Percentiles rank a stretch among this genome's conserved stretches.
These are phyloP conservation scores for Microthyrium microscopicum DNA, from an alignment of 2,329 filamentous ascomycete species.

Conservation along the genomic window DNA sequence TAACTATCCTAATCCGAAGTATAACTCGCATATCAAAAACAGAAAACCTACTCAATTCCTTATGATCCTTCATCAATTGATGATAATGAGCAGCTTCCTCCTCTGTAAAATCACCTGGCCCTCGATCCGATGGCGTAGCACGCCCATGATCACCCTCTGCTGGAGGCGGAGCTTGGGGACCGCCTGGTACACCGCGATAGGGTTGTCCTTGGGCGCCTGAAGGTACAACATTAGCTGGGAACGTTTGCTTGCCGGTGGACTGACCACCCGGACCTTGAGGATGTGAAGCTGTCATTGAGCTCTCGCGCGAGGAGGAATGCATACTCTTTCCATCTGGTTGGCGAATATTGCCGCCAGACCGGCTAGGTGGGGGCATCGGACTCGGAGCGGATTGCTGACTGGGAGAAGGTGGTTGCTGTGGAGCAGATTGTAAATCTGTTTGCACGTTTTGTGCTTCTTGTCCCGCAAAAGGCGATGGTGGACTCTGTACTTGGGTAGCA, in stretches of 20 bases:
- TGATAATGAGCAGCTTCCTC: constrained; percentile 25
- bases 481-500: constrained; percentile 1
- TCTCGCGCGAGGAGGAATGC: constrained; percentile 1
- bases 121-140: constrained; percentile 22
- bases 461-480: constrained; percentile 1
- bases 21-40: neutral
- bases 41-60: constrained; percentile 28
- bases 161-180: constrained; percentile 10
- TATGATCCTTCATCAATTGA: constrained; percentile 32
- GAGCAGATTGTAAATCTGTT: constrained; percentile 15
- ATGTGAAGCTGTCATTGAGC: constrained; percentile 3
- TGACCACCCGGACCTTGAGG: constrained; percentile 8
- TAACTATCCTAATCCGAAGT: constrained; percentile 8
- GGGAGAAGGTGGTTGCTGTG: constrained; percentile 6
- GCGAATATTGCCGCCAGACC: constrained; percentile 3
- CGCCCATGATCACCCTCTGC: constrained; percentile 20
- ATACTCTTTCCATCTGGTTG: constrained; percentile 3
- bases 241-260: constrained; percentile 24
- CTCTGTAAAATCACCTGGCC: constrained; percentile 18
- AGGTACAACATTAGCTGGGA: constrained; percentile 28
- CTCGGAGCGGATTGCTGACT: constrained; percentile 3
- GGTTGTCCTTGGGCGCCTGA: constrained; percentile 27
- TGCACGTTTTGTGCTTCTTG: constrained; percentile 14
- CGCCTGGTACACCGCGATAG: constrained; percentile 20
- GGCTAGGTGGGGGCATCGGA: constrained; percentile 3